Evolutionary conservation across 441 rosid genomes (phyloP).

Genomic region (Euphorbia schlechtendalii): DNA sequence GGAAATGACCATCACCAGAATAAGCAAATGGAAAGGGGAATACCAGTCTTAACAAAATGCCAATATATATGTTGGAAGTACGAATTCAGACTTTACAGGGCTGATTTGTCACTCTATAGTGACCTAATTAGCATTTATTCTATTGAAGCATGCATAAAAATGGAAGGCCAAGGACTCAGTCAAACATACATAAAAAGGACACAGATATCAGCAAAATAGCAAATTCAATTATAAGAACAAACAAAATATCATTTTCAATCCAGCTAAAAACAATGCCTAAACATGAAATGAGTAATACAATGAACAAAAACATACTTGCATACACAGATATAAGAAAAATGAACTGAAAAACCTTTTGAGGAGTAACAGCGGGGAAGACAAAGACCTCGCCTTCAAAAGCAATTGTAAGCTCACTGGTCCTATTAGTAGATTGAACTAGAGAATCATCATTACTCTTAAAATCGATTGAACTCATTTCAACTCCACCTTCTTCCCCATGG

Average conservation of each 20-base stretch:
- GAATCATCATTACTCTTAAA: background rate
- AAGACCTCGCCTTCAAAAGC: conserved; percentile 46
- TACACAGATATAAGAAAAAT: background rate
- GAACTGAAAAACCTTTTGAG: conserved; percentile 29
- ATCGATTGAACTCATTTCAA: conserved; percentile 7
- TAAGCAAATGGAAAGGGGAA: background rate
- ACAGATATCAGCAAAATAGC: background rate
- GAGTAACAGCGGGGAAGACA: conserved; percentile 41
- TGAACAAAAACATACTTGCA: background rate
- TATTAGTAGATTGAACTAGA: conserved; percentile 14
- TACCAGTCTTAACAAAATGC: background rate
- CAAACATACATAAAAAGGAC: background rate
- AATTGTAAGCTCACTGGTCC: conserved; percentile 39
- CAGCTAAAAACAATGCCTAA: background rate
- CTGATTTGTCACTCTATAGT: background rate
- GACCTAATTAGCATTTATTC: background rate
- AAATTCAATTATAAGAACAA: background rate
- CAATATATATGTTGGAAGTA: background rate
- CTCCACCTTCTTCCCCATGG: conserved; percentile 10
- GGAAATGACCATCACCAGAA: background rate
- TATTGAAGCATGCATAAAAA: too few species aligned
- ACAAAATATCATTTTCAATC: background rate
- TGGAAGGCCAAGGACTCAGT: background rate
- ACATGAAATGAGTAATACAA: background rate
- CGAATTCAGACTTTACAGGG: background rate